Evolutionary conservation across 2,329 filamentous ascomycete genomes (phyloP), one percentile per base, ranked within the genome.

Genomic region (Cladosporium sp.): DNA sequence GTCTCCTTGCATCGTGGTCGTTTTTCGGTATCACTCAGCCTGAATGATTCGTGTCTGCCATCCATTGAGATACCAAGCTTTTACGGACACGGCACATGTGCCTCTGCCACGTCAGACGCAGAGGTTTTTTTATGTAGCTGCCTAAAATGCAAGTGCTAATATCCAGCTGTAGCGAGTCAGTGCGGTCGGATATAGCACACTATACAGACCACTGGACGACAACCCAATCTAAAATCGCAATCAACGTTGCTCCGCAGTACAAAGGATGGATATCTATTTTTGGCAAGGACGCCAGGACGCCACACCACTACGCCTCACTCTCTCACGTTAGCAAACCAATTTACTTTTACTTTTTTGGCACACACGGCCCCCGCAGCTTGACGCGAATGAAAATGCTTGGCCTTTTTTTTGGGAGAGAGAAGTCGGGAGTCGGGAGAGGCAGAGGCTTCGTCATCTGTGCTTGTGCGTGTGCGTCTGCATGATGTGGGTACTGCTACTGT

Each of bases 401-500:
- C 18, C 30, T 56, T 53, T 53, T 30, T n/a, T n/a, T n/a, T n/a
- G n/a, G 39, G 39, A 18, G 39, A 8, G 10, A 32, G 30, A 32
- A 32, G 30, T 32, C 30, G 10, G 39, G 14, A 43, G n/a, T 46
- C 39, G 39, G 39, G 39, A 39, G 34, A 28, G 51, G 51, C 51
- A 39, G 34, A 28, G 51, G 51, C 51, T 54, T 54, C 51, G 51
- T 54, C 51, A 54, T 54, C 51, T 54, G 51, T 54, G 51, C 51
- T 54, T 51, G 46, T 54, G 51, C 18, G 51, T n/a, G 30, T 32
- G 26, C 21, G 16, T n/a, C 51, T 54, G 51, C 51, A 32, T 28
- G 39, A 54, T 28, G 25, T 54, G 51, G 23, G 16, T 53, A 26
- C n/a, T n/a, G n/a, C n/a, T n/a, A n/a, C n/a, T n/a, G n/a, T 53